Evolutionary conservation across 1,284 basidiomycete genomes (phyloP), one percentile per base, ranked within the genome.

Genomic region (Ustilago vetiveriae): DNA sequence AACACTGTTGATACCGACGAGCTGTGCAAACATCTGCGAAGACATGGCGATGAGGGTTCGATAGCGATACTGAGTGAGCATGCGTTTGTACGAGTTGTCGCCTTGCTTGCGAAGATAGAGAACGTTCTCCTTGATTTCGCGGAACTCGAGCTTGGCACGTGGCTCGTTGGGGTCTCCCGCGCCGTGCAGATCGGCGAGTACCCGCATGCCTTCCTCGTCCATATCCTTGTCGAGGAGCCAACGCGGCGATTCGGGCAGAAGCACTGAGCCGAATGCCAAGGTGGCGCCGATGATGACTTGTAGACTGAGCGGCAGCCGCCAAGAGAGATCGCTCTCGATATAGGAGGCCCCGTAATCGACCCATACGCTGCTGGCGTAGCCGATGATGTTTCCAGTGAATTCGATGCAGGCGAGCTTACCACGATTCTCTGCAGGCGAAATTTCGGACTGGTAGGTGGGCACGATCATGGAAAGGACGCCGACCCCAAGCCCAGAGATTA

Each of bases 31-130:
- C 54, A 91, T 90, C 82, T 98, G 95, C 65, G 92, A 92, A 17
- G 92, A 94, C 92, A 95, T 95, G n/a, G 94, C 95, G 59, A 98
- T 88, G 68, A 97, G 83, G 6, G 98, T 94, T 40, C 94, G 88
- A 39, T 89, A 88, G 74, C 91, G 90, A 83, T 97, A 97, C 69
- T 88, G 87, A 73, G 83, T 88, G 92, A 93, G 96, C 88, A 98
- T 92, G 36, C 87, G 86, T 32, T 83, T 82, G 84, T 98, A 98
- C 10, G 90, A 88, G 55, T 93, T 87, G 58, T 86, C 89, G 72
- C 92, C 92, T 46, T 78, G 74, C 30, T 55, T 67, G 47, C 74
- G 75, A 38, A 76, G 70, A 30, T 72, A 69, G 42, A 74, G 66
- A n/a, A 55, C 60, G 71, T 90, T 90, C 50, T 92, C 91, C 81